Base-by-base conservation (phyloP, 768 basidiomycete species). In the Boletus huronensis region DNA sequence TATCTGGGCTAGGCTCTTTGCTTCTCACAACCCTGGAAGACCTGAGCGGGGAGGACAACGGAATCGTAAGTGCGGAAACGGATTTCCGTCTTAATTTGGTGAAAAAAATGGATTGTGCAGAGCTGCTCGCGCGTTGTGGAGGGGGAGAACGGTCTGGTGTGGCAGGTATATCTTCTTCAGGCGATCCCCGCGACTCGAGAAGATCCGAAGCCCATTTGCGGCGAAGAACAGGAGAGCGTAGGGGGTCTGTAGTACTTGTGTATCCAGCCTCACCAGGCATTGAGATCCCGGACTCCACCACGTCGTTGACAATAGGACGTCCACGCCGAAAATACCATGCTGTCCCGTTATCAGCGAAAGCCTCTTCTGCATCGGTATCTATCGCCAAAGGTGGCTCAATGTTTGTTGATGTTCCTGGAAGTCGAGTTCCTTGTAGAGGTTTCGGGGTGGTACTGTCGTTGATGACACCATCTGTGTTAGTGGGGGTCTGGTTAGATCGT, bases 281-380 rank as follows among this genome's bases (percentile, higher is more conserved):
- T 7, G 69, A 64, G 16, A 53, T 55, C n/a, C 72, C 73, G 19
- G 74, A 73, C 19, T 63, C 69, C 1, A 70, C 68, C 38, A 38
- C 41, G 19, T 58, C 52, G 21, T 40, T 51, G 28, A 71, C 36
- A 28, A 21, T 64, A 25, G 71, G 65, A 31, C 77, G 77, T 10
- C 76, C 77, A 40, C 80, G 79, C 57, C 75, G 79, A 60, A 80
- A 83, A 53, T 81, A 81, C 73, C 79, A 78, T 28, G 74, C 72
- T 19, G 82, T 79, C 2, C 81, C 79, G 49, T 79, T 79, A 35
- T 58, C 50, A 6, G 75, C 71, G 63, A 89, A 89, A 1, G 86
- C 87, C 5, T 75, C 77, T 70, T 93, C 92, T 0, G 82, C 82
- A 64, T 95, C 92, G 0, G 89, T 87, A 61, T 93, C 92, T 51